Conservation (phyloP, 805 yeast species). For the Hanseniaspora singularis region DNA sequence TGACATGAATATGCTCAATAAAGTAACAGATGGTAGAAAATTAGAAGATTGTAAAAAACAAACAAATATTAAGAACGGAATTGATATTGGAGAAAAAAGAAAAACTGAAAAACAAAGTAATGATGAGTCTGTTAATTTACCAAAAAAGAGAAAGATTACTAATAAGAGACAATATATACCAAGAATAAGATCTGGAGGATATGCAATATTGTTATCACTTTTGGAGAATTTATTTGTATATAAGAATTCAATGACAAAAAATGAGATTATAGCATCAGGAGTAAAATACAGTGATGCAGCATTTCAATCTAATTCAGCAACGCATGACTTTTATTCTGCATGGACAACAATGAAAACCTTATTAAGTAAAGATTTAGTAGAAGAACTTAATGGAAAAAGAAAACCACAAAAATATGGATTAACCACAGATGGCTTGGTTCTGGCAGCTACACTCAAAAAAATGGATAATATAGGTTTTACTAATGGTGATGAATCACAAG, state of each 20-base stretch:
- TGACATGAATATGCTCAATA: constrained; percentile 38
- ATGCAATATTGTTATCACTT: constrained; percentile 61
- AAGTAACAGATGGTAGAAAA: constrained; percentile 28
- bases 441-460: constrained; percentile 46
- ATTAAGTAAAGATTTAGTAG: constrained; percentile 46
- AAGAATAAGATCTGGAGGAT: constrained; percentile 65
- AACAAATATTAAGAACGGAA: constrained; percentile 3
- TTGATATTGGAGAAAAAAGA: constrained; percentile 5
- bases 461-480: constrained; percentile 34
- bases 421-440: constrained; percentile 54
- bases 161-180: constrained; percentile 49
- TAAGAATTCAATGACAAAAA: constrained; percentile 50
- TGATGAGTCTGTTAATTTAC: constrained; percentile 11
- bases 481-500: constrained; percentile 17
- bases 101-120: constrained; percentile 18
- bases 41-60: constrained; percentile 14
- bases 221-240: constrained; percentile 27
- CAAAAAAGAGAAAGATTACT: constrained; percentile 21
- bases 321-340: constrained; percentile 57
- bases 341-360: constrained; percentile 63
- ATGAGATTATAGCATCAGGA: constrained; percentile 45
- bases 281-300: constrained; percentile 45
- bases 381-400: constrained; percentile 33
- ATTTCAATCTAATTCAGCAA: constrained; percentile 47
- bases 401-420: constrained; percentile 49